Evolutionary conservation across 345 rosid species (phyloP).

Genomic region (Euphorbia peplus): DNA sequence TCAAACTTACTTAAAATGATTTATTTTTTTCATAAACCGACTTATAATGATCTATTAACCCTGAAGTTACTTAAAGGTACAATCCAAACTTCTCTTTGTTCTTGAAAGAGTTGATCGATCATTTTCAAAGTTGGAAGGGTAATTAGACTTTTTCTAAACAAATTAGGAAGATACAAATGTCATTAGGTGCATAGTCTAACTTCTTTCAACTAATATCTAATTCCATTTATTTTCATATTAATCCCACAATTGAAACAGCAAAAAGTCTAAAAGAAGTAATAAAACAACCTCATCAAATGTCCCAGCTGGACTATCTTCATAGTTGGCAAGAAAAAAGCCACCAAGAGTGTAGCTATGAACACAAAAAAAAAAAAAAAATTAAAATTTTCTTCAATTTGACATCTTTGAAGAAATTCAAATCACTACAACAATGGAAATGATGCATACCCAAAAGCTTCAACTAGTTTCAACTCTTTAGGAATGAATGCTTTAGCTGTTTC

Average conservation of each 20-base stretch:
- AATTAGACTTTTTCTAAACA: too few species aligned
- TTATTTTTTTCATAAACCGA: too few species aligned
- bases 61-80: too few species aligned
- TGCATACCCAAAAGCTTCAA: slow-evolving; percentile 90
- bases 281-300: slow-evolving; percentile 78
- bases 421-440: background rate
- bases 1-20: too few species aligned
- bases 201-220: too few species aligned
- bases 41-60: too few species aligned
- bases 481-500: slow-evolving; percentile 76
- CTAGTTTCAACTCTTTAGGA: slow-evolving; percentile 75
- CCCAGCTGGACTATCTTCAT: slow-evolving; percentile 91
- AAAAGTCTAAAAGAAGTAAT: background rate
- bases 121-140: too few species aligned
- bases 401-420: background rate
- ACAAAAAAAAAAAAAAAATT: background rate
- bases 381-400: background rate
- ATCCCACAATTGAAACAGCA: background rate
- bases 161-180: too few species aligned
- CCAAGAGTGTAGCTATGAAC: slow-evolving; percentile 78
- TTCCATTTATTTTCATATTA: background rate
- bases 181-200: too few species aligned
- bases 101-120: too few species aligned
- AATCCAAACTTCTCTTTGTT: too few species aligned
- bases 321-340: slow-evolving; percentile 90